Evolutionary conservation across 2,329 filamentous ascomycete genomes (phyloP).

Genomic region (Zymoseptoria tritici): DNA sequence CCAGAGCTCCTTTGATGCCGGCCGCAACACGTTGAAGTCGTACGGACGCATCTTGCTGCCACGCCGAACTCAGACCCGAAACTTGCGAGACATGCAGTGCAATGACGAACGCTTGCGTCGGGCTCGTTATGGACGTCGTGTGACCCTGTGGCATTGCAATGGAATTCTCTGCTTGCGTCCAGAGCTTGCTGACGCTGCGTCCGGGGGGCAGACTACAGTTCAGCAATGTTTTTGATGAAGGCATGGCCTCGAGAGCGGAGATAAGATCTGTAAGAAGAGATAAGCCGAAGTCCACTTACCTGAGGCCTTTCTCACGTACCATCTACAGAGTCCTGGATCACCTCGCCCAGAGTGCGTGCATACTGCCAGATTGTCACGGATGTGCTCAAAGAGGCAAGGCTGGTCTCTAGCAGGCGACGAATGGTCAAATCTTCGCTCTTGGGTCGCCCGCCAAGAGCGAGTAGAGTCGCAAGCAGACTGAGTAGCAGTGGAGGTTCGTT

Average conservation of each 20-base stretch:
- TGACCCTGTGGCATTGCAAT: slow-evolving; percentile 36
- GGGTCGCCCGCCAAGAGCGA: slow-evolving; percentile 40
- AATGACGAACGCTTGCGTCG: slow-evolving; percentile 17
- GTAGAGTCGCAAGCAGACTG: slow-evolving; percentile 48
- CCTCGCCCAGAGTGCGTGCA: slow-evolving; percentile 27
- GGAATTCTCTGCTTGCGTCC: slow-evolving; percentile 32
- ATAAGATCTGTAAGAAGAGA: slow-evolving; percentile 37
- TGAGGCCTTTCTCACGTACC: slow-evolving; percentile 24
- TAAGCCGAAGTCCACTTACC: slow-evolving; percentile 21
- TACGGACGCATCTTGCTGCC: slow-evolving; percentile 17
- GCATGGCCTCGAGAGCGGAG: slow-evolving; percentile 32
- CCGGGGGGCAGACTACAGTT: slow-evolving; percentile 33
- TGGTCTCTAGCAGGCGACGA: slow-evolving; percentile 32
- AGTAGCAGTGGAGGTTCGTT: slow-evolving; percentile 45
- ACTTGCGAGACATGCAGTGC: slow-evolving; percentile 21
- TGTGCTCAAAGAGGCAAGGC: slow-evolving; percentile 31
- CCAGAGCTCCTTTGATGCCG: slow-evolving; percentile 8
- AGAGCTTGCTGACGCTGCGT: slow-evolving; percentile 32
- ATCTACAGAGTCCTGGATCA: slow-evolving; percentile 36
- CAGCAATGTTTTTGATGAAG: slow-evolving; percentile 15
- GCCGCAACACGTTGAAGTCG: slow-evolving; percentile 14
- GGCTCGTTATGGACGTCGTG: slow-evolving; percentile 23
- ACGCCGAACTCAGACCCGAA: slow-evolving; percentile 10
- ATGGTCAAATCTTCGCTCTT: slow-evolving; percentile 36
- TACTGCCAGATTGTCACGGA: slow-evolving; percentile 31